Evolutionary conservation across 805 yeast genomes (phyloP).

Genomic region (Monosporozyma unispora): DNA sequence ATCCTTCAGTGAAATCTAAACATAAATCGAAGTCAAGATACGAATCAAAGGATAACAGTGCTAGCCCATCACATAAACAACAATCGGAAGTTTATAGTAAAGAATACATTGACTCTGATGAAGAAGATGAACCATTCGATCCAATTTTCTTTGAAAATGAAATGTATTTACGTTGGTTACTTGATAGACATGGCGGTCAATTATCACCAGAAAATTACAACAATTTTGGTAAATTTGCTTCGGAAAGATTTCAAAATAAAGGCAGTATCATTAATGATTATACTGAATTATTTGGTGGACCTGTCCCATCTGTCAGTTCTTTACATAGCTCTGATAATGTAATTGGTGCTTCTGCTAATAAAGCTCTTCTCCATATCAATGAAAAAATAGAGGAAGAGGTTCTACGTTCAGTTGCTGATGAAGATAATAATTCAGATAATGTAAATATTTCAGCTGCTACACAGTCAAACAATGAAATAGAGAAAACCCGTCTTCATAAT

Average conservation of each 20-base stretch:
- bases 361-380: constrained; percentile 10
- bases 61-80: background rate
- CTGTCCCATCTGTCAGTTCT: constrained; percentile 12
- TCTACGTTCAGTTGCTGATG: background rate
- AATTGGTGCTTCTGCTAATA: constrained; percentile 10
- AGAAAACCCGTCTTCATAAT: background rate
- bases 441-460: too few species aligned
- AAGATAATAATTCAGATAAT: background rate
- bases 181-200: constrained; percentile 23
- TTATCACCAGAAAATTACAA: constrained; percentile 17
- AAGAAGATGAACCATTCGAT: constrained; percentile 15
- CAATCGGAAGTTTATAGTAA: constrained; percentile 17
- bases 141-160: constrained; percentile 30
- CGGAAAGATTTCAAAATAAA: constrained; percentile 21
- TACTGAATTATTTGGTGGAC: constrained; percentile 24
- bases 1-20: background rate
- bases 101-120: constrained; percentile 29
- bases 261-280: constrained; percentile 17
- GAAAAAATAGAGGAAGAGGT: background rate
- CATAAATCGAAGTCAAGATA: constrained; percentile 2
- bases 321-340: constrained; percentile 2
- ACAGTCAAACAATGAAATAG: too few species aligned
- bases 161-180: constrained; percentile 26
- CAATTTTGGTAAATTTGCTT: constrained; percentile 20
- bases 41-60: constrained; percentile 6